These are phyloP conservation scores for Emmonsiellopsis sp. DNA, from an alignment of 2,329 filamentous ascomycete species.

Conservation along the genomic window DNA sequence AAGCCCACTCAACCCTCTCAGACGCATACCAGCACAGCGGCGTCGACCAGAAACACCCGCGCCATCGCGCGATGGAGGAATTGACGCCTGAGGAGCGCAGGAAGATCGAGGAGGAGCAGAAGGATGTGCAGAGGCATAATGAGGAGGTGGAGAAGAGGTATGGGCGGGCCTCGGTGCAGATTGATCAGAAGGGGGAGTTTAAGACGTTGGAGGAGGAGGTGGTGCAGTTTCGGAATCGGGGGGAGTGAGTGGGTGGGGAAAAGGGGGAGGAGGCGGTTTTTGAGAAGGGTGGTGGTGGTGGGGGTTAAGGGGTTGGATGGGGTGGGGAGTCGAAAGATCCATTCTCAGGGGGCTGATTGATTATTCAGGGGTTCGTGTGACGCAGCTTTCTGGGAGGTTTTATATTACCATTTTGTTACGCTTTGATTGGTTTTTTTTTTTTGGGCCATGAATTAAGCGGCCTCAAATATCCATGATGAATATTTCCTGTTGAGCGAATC, in stretches of 20 bases:
- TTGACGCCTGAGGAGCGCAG: slow-evolving; percentile 7
- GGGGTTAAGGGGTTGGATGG: too few relatives aligned
- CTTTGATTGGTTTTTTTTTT: too few relatives aligned
- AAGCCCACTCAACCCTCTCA: slow-evolving; percentile 10
- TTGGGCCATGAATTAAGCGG: too few relatives aligned
- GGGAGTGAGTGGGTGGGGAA: slow-evolving; percentile 3
- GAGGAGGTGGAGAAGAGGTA: slow-evolving; percentile 12
- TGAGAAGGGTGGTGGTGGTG: not conserved
- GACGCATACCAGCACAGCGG: slow-evolving; percentile 13
- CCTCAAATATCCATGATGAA: too few relatives aligned
- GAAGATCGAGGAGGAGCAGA: slow-evolving; percentile 4
- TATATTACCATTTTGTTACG: too few relatives aligned
- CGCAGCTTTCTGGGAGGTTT: too few relatives aligned
- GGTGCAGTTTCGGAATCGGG: slow-evolving; percentile 4
- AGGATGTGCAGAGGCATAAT: slow-evolving; percentile 12
- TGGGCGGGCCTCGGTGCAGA: slow-evolving; percentile 9
- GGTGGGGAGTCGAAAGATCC: not conserved
- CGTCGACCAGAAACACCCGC: slow-evolving; percentile 9
- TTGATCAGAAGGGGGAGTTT: slow-evolving; percentile 7
- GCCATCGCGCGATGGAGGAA: slow-evolving; percentile 8
- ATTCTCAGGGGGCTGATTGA: too few relatives aligned
- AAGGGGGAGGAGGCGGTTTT: not conserved
- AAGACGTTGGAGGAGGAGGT: slow-evolving; percentile 8
- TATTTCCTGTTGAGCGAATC: too few relatives aligned
- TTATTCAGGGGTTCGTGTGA: too few relatives aligned